Evolutionary conservation across 345 rosid species (phyloP), one percentile per base, ranked within the genome.

Genomic region (Jatropha curcas): DNA sequence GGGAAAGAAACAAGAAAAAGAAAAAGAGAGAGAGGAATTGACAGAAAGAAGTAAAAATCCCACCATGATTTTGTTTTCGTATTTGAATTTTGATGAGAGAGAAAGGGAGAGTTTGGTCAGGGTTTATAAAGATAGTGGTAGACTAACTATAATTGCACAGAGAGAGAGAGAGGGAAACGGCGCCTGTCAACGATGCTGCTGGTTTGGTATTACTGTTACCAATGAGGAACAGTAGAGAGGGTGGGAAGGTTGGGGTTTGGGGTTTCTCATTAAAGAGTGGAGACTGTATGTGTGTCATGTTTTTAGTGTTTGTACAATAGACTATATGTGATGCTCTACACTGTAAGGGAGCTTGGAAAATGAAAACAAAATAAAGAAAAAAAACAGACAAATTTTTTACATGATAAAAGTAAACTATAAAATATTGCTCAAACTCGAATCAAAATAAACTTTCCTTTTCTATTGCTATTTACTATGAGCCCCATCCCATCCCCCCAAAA

Each of bases 181-280:
- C 93, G 91, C 91, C 89, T 82, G 91, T 86, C 76, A 71, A 76
- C 83, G 79, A 73, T 70, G 81, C 81, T 57, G 55, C 43, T 66
- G 60, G 60, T 28, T 53, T 67, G 58, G 72, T 67, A 65, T 74
- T 77, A 67, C 82, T 78, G 85, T 78, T 80, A 78, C 84, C 89
- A 72, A 82, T 74, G 87, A 74, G 30, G 31, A 56, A 27, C 65
- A 51, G 48, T 25, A 37, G 79, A 76, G 73, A 71, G 68, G 74
- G 67, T 72, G 56, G 34, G 71, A 34, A 13, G 16, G 62, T 16
- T 17, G 17, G 25, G 10, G 43, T 9, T 17, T 46, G 33, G 16
- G 50, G 20, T 14, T 55, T 72, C 75, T 70, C 80, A 60, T 73
- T 82, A 70, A 79, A 70, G 37, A 67, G 10, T 31, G 50, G 80